These are phyloP conservation scores for Plasmodium vinckei DNA, from an alignment of 169 alveolate species.

Conservation along the genomic window DNA sequence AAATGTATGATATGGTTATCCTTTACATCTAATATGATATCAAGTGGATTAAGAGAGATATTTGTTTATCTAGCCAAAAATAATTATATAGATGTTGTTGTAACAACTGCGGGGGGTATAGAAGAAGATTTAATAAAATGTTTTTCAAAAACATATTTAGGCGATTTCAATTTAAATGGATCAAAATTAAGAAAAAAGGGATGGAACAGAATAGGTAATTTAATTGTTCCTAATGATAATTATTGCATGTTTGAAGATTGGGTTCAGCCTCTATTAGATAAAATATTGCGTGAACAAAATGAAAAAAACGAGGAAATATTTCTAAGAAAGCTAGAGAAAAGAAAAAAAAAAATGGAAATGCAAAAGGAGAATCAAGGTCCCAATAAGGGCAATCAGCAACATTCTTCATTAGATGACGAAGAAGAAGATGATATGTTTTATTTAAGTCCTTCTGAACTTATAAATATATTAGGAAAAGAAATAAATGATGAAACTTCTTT, in stretches of 20 bases:
- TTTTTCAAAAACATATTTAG: slow-evolving; percentile 94
- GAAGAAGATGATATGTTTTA: slow-evolving; percentile 86
- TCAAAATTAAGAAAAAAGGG: slow-evolving; percentile 94
- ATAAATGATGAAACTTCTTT: slow-evolving; percentile 96
- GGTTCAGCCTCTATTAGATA: slow-evolving; percentile 96
- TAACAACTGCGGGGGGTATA: slow-evolving; percentile 99
- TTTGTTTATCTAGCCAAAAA: slow-evolving; percentile 95
- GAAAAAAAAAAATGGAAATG: background rate
- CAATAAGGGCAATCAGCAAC: background rate
- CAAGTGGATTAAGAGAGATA: slow-evolving; percentile 97
- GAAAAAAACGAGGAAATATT: slow-evolving; percentile 78
- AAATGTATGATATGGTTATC: slow-evolving; percentile 97
- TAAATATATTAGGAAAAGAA: slow-evolving; percentile 95
- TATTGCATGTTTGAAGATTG: slow-evolving; percentile 98
- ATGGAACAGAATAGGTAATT: slow-evolving; percentile 98
- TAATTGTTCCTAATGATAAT: slow-evolving; percentile 97
- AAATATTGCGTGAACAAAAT: slow-evolving; percentile 92
- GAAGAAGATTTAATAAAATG: slow-evolving; percentile 99
- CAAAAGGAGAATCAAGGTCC: background rate
- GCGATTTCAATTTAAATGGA: slow-evolving; percentile 93
- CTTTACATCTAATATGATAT: slow-evolving; percentile 97
- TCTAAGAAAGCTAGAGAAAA: slow-evolving; percentile 31
- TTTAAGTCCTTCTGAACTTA: slow-evolving; percentile 93
- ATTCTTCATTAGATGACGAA: slow-evolving; percentile 55
- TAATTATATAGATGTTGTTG: slow-evolving; percentile 94